Base-by-base conservation (phyloP, 345 rosid species). In the Salix exigua region DNA sequence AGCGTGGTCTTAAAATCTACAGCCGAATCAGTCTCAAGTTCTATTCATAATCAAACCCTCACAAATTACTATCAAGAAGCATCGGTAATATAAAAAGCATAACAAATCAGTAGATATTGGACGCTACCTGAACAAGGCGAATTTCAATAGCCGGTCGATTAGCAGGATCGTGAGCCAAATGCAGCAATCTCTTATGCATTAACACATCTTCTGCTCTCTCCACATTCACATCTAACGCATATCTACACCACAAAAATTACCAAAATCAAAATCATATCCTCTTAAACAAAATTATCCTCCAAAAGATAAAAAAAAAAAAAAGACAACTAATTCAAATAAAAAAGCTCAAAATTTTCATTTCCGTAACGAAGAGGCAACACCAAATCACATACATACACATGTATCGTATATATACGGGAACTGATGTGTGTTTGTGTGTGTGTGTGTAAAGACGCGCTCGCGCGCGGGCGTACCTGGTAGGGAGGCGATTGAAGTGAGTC, bases 191-290 rank as follows among this genome's bases (percentile, higher is more conserved):
- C 80, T 87, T 86, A 85, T 96, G 98, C 90, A 86, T 91, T 16
- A 96, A 87, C 6, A 96, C 99, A 82, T 93, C 99, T 81, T 92
- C 97, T 2, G 99, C 99, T 63, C 98, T 89, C 86, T 93, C 99
- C 70, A 87, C 94, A 88, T 93, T 96, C 73, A 96, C 99, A 88
- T 96, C 99, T 81, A 93, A 85, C 28, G 99, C 98, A 82, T 96
- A 96, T 79, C 99, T 96, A 75, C 68, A 75, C 68, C 21, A 71
- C 31, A 44, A 63, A 61, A 16, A 66, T 42, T 38, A 76, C 40
- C 18, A 68, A 12, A 37, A 40, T 58, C 30, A n/a, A n/a, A 51
- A 51, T n/a, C 23, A 53, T 21, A 53, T 21, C 60, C 60, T 53
- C 60, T 53, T 6, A 19, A 51, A 18, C 58, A 5, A 51, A 55